Percentiles rank a stretch among this genome's conserved stretches.
These are phyloP conservation scores for Isochrysis galbana DNA, from an alignment of 78 protist species.

Conservation along the genomic window DNA sequence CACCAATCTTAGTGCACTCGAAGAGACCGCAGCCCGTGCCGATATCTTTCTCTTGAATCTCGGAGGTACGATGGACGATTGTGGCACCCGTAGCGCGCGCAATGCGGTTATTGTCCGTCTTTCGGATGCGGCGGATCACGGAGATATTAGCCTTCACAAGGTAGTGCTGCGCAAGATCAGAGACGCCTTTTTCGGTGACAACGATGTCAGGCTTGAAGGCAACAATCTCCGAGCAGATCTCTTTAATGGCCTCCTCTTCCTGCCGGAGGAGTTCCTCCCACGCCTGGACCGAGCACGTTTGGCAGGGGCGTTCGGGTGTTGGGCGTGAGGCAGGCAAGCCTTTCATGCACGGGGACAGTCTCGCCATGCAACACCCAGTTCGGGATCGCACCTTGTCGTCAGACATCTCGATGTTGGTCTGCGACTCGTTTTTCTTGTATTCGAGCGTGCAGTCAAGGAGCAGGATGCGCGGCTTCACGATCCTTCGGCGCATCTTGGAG, in stretches of 20 bases:
- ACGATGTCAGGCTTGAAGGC: slow-evolving; percentile 96
- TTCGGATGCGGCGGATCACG: slow-evolving; percentile 94
- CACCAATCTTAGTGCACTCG: slow-evolving; percentile 90
- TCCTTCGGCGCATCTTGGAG: slow-evolving; percentile 91
- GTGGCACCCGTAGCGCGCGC: slow-evolving; percentile 97
- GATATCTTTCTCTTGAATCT: slow-evolving; percentile 90
- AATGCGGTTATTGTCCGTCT: slow-evolving; percentile 98
- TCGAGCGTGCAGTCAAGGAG: too few species aligned
- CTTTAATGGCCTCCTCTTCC: slow-evolving; percentile 91
- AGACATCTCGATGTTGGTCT: slow-evolving; percentile 90
- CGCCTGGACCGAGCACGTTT: too few species aligned
- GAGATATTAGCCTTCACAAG: slow-evolving; percentile 81
- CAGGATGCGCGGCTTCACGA: slow-evolving; percentile 96
- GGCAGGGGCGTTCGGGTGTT: too few species aligned
- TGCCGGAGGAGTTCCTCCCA: too few species aligned
- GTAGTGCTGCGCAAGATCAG: slow-evolving; percentile 93
- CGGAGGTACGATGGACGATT: slow-evolving; percentile 89
- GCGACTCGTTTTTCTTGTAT: slow-evolving; percentile 96
- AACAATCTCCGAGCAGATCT: slow-evolving; percentile 84
- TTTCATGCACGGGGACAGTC: too few species aligned
- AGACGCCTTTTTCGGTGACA: slow-evolving; percentile 98
- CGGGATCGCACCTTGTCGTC: slow-evolving; percentile 93
- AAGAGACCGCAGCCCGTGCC: slow-evolving; percentile 87
- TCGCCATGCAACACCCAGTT: too few species aligned
- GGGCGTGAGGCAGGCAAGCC: too few species aligned